Conservation (phyloP, 768 basidiomycete species). For the Mycena haematopus region DNA sequence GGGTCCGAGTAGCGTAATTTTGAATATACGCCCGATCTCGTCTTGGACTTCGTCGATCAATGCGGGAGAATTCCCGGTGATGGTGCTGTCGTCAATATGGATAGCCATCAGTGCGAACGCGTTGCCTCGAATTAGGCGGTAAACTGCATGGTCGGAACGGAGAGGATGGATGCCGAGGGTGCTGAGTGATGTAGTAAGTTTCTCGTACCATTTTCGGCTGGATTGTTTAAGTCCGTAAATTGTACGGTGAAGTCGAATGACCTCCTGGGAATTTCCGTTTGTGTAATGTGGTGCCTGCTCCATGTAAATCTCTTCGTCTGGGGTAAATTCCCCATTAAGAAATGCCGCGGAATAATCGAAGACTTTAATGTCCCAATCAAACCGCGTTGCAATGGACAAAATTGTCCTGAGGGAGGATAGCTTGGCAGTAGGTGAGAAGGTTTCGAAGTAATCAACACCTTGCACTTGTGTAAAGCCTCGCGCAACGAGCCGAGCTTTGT, state of each 20-base stretch:
- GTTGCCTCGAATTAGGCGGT: neutral
- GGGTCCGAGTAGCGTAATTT: constrained; percentile 39
- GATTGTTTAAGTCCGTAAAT: constrained; percentile 47
- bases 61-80: constrained; percentile 29
- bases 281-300: constrained; percentile 28
- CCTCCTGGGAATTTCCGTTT: constrained; percentile 6
- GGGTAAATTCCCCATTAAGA: constrained; percentile 21
- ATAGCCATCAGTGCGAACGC: neutral
- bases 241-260: constrained; percentile 26
- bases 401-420: constrained; percentile 5
- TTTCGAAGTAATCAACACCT: constrained; percentile 39
- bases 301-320: constrained; percentile 33
- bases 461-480: neutral
- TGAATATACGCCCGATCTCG: constrained; percentile 35
- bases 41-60: constrained; percentile 29
- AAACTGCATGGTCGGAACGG: constrained; percentile 26
- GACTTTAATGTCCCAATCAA: constrained; percentile 30
- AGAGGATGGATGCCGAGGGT: constrained; percentile 12
- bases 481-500: constrained; percentile 35
- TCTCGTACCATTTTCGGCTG: constrained; percentile 38
- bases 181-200: constrained; percentile 30
- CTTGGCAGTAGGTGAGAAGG: constrained; percentile 13
- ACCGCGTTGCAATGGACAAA: constrained; percentile 9
- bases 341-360: constrained; percentile 25
- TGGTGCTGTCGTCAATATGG: constrained; percentile 41